Percentiles rank a stretch among this genome's conserved stretches.
Evolutionary conservation across 768 basidiomycete species (phyloP).

Genomic region (Trametes villosa): DNA sequence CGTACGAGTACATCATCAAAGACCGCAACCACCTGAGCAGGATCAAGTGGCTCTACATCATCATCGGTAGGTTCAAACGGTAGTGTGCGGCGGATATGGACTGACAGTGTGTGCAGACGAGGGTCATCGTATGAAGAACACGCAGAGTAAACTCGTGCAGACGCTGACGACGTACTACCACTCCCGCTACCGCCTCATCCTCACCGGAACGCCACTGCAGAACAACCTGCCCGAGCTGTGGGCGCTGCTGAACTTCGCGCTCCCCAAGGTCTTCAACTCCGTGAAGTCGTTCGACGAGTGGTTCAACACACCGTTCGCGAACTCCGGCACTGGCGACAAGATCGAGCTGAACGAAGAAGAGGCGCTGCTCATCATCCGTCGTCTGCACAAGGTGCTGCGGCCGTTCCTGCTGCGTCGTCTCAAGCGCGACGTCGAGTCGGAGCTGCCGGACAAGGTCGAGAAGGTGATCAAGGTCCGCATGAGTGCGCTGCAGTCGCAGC

Average conservation of each 20-base stretch:
- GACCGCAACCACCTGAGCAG: constrained; percentile 90
- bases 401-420: constrained; percentile 91
- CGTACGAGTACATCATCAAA: constrained; percentile 98
- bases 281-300: constrained; percentile 99
- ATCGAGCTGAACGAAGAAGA: constrained; percentile 99
- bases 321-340: constrained; percentile 96
- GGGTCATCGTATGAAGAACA: constrained; percentile 99
- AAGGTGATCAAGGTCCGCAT: constrained; percentile 97
- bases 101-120: constrained; percentile 59
- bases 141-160: constrained; percentile 83
- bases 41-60: constrained; percentile 97
- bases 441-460: constrained; percentile 96
- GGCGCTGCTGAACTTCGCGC: constrained; percentile 93
- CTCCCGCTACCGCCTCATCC: constrained; percentile 89
- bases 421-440: constrained; percentile 97
- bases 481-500: constrained; percentile 88
- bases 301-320: constrained; percentile 99
- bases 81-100: background rate
- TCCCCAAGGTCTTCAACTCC: constrained; percentile 97
- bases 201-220: constrained; percentile 95
- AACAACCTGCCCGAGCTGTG: constrained; percentile 97
- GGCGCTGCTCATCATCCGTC: constrained; percentile 93
- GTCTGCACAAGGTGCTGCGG: constrained; percentile 92
- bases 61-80: constrained; percentile 66
- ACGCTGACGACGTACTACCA: constrained; percentile 93